A percentile compares a stretch with the other conserved stretches of the same genome.
These are phyloP conservation scores for Malassezia sp. DNA, from an alignment of 1,284 basidiomycete species.

Conservation along the genomic window DNA sequence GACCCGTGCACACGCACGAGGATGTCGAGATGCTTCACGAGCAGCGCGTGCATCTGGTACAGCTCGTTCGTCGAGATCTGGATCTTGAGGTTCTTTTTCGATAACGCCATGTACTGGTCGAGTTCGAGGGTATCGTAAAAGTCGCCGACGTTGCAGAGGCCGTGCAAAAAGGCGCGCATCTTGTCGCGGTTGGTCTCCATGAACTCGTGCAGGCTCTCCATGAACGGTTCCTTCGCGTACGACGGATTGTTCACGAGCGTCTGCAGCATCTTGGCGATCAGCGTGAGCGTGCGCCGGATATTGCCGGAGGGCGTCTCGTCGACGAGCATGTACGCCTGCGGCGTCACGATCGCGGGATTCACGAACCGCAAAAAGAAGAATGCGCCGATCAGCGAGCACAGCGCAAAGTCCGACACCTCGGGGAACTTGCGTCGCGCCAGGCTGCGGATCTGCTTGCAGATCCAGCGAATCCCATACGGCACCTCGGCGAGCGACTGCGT, in stretches of 20 bases:
- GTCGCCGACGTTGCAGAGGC: constrained; percentile 92
- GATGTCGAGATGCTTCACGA: constrained; percentile 86
- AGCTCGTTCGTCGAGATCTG: constrained; percentile 98
- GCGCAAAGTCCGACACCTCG: constrained; percentile 89
- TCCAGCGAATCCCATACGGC: constrained; percentile 98
- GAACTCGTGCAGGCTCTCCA: constrained; percentile 95
- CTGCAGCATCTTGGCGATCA: constrained; percentile 99
- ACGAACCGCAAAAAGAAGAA: constrained; percentile 99
- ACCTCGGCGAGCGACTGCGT: constrained; percentile 95
- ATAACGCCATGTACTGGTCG: constrained; percentile 99
- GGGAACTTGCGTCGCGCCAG: constrained; percentile 96
- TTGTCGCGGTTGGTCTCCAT: constrained; percentile 95
- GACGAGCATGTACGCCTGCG: constrained; percentile 98
- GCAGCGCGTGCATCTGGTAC: constrained; percentile 91
- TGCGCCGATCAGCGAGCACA: constrained; percentile 94
- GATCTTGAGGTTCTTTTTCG: constrained; percentile 95
- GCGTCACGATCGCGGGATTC: constrained; percentile 98
- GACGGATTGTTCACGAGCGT: constrained; percentile 98
- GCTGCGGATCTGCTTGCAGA: constrained; percentile 96
- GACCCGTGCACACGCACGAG: too few species aligned
- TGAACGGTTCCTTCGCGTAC: constrained; percentile 93
- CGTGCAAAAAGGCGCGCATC: constrained; percentile 93
- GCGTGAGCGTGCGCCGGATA: constrained; percentile 82
- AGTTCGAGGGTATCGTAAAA: constrained; percentile 99
- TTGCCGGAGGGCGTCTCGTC: constrained; percentile 94